phyloP scores from a whole-genome alignment of 164 flowering plant species.

The Taxillus chinensis region DNA sequence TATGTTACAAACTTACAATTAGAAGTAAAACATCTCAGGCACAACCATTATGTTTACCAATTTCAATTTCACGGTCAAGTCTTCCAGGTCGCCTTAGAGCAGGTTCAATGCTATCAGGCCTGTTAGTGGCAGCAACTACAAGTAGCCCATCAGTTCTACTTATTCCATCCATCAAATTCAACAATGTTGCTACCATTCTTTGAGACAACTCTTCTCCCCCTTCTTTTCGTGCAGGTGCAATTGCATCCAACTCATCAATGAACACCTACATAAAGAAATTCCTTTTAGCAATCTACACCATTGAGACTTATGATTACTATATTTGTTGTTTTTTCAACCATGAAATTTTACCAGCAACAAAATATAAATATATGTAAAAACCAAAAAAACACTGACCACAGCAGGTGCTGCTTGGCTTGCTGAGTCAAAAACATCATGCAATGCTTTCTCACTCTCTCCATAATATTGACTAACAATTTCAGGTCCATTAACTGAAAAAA shows the following conservation, averaged over 20 bases:
- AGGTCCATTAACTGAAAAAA: conserved; percentile 80
- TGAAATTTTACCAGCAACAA: not conserved
- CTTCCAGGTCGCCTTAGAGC: conserved; percentile 94
- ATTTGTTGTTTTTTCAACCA: not conserved
- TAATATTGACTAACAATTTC: conserved; percentile 64
- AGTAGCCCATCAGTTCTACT: conserved; percentile 46
- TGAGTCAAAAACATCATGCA: conserved; percentile 60
- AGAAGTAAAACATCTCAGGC: not conserved
- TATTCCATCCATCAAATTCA: conserved; percentile 89
- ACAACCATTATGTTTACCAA: conserved; percentile 33
- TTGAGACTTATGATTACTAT: not conserved
- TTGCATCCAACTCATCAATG: conserved; percentile 96
- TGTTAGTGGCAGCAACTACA: conserved; percentile 80
- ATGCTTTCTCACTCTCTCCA: conserved; percentile 85
- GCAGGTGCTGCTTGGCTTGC: conserved; percentile 74
- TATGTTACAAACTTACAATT: not conserved
- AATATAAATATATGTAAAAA: not conserved
- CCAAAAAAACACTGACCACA: conserved; percentile 49
- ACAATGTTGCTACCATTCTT: conserved; percentile 82
- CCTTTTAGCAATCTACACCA: not conserved
- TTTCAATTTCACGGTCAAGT: conserved; percentile 88
- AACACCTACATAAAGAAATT: conserved; percentile 46
- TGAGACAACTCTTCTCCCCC: conserved; percentile 84
- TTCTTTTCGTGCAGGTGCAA: conserved; percentile 87
- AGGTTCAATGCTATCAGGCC: conserved; percentile 83